These are phyloP conservation scores for Gremmenia infestans DNA, from an alignment of 2,329 filamentous ascomycete genomes.

Conservation along the genomic window DNA sequence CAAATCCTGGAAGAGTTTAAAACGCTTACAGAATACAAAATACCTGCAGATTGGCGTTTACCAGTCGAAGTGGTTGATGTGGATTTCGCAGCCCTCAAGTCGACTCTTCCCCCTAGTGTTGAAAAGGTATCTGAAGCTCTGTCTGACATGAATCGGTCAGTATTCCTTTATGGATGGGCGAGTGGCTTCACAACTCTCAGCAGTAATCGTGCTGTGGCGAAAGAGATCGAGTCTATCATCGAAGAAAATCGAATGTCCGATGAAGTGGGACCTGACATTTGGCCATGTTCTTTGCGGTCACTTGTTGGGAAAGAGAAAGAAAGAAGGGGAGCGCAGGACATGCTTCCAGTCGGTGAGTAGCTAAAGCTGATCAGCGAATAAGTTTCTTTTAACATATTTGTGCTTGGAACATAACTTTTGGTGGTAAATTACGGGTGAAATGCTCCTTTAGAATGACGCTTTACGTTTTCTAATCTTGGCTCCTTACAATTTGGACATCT, in stretches of 20 bases:
- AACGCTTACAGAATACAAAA: slow-evolving; percentile 46
- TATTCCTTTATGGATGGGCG: slow-evolving; percentile 65
- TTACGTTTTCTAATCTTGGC: no score
- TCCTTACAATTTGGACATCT: no score
- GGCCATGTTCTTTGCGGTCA: slow-evolving; percentile 60
- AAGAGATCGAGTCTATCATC: slow-evolving; percentile 54
- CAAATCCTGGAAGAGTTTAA: slow-evolving; percentile 34
- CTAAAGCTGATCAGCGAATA: no score
- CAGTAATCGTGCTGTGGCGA: slow-evolving; percentile 59
- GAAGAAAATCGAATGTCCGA: slow-evolving; percentile 46
- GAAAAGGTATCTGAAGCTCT: slow-evolving; percentile 42
- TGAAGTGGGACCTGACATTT: slow-evolving; percentile 54
- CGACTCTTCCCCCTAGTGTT: slow-evolving; percentile 40
- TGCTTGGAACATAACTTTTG: no score
- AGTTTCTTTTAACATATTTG: no score
- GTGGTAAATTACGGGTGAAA: no score
- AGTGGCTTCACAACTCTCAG: slow-evolving; percentile 56
- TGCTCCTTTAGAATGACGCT: no score
- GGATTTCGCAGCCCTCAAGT: slow-evolving; percentile 33
- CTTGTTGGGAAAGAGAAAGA: slow-evolving; percentile 61
- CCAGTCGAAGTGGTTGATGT: slow-evolving; percentile 52
- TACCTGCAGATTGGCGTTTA: slow-evolving; percentile 50
- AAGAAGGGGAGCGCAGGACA: slow-evolving; percentile 7
- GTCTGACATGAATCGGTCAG: slow-evolving; percentile 58
- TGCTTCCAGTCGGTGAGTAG: no score